These are phyloP conservation scores for Trichoderma sp. DNA, from an alignment of 2,329 filamentous ascomycete species.

Conservation along the genomic window DNA sequence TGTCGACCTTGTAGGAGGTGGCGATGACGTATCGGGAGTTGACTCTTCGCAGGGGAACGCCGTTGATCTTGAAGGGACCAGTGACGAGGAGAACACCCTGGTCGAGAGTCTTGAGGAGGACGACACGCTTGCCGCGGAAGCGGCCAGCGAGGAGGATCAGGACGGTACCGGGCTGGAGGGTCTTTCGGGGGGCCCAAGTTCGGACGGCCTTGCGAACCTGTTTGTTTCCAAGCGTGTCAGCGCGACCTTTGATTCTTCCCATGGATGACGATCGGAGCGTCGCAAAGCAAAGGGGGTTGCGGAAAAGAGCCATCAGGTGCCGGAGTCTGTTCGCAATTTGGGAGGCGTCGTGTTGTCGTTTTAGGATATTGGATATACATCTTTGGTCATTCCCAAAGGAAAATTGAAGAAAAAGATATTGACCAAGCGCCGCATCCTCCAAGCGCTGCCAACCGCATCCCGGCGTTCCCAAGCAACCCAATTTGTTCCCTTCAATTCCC, in stretches of 20 bases:
- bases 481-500: neutral
- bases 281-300: neutral
- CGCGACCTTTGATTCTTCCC: slow-evolving; percentile 4
- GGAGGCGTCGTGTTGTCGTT: neutral
- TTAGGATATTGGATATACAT: neutral
- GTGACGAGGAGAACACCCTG: slow-evolving; percentile 99
- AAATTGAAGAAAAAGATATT: neutral
- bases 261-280: neutral
- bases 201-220: slow-evolving; percentile 94
- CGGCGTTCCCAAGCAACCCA: slow-evolving; percentile 1
- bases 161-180: slow-evolving; percentile 90
- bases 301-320: neutral
- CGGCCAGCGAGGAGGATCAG: slow-evolving; percentile 99
- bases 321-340: slow-evolving; percentile 15
- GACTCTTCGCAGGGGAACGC: slow-evolving; percentile 92
- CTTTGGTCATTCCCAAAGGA: neutral
- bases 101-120: slow-evolving; percentile 96
- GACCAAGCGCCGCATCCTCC: slow-evolving; percentile 2
- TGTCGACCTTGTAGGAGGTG: slow-evolving; percentile 79
- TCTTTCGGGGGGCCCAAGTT: slow-evolving; percentile 79
- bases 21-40: slow-evolving; percentile 93
- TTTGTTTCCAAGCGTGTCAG: slow-evolving; percentile 34
- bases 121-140: slow-evolving; percentile 99
- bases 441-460: neutral
- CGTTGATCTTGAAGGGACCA: slow-evolving; percentile 99